These are phyloP conservation scores for Calocera viscosa DNA, from an alignment of 768 basidiomycete species.

Conservation along the genomic window DNA sequence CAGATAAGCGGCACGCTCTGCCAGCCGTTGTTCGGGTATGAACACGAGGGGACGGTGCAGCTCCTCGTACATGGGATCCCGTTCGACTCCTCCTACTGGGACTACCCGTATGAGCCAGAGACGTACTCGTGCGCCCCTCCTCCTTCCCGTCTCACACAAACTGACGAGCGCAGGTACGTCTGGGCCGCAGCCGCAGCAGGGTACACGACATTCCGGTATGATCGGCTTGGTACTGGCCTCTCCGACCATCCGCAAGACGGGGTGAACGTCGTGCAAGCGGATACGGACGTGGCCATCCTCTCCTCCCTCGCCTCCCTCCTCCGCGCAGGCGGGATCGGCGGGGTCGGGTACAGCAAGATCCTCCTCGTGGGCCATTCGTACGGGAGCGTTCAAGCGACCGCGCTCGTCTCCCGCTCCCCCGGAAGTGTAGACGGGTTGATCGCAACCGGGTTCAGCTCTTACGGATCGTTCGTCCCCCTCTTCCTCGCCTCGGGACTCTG, in stretches of 20 bases:
- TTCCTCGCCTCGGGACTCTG: conserved; percentile 14
- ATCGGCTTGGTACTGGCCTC: conserved; percentile 16
- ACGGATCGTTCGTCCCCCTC: conserved; percentile 10
- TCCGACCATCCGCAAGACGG: conserved; percentile 16
- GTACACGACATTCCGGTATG: conserved; percentile 17
- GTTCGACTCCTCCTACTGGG: conserved; percentile 15
- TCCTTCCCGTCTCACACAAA: not conserved
- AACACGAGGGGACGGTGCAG: conserved; percentile 11
- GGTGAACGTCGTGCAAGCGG: conserved; percentile 11
- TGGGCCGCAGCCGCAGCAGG: conserved; percentile 12
- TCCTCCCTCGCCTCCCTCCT: conserved; percentile 10
- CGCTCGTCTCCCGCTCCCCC: not conserved
- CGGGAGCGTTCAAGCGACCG: conserved; percentile 10
- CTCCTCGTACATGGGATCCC: conserved; percentile 17
- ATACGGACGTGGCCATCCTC: not conserved
- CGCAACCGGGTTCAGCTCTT: not conserved
- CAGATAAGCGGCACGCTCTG: conserved; percentile 14
- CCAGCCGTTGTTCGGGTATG: not conserved
- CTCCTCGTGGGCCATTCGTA: conserved; percentile 17
- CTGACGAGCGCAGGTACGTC: conserved; percentile 10
- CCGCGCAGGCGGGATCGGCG: conserved; percentile 12
- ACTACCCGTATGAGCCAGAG: conserved; percentile 8
- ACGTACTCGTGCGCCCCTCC: not conserved
- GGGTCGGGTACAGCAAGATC: conserved; percentile 14
- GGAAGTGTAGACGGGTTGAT: not conserved